Percentiles rank a stretch among this genome's conserved stretches.
These are phyloP conservation scores for Backusella australiensis DNA, from an alignment of 192 early-diverging fungal genomes.

Conservation along the genomic window DNA sequence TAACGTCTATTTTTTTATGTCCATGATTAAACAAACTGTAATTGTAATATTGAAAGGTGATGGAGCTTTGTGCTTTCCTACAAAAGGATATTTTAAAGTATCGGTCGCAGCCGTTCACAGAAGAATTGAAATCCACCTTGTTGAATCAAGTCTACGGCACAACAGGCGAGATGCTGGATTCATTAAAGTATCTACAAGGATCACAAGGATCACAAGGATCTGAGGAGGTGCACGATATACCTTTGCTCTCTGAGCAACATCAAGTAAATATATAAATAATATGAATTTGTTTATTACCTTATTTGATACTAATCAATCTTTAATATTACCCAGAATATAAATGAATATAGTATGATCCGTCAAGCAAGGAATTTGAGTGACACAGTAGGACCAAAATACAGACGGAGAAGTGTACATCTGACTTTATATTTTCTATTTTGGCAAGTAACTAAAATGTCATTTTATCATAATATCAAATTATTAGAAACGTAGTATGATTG, in stretches of 20 bases:
- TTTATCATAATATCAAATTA: neutral
- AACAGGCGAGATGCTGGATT: neutral
- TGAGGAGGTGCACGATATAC: neutral
- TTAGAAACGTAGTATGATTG: conserved; percentile 16
- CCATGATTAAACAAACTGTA: neutral
- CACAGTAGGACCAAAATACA: neutral
- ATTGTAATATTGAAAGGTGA: neutral
- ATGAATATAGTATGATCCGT: conserved; percentile 13
- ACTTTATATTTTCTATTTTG: conserved; percentile 39
- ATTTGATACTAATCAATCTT: neutral
- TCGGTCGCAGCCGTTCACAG: neutral
- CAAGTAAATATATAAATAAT: neutral
- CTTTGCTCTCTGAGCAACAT: neutral
- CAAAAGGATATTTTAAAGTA: conserved; percentile 2
- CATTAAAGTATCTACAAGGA: neutral
- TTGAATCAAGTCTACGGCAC: neutral
- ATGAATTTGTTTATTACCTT: neutral
- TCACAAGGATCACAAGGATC: neutral
- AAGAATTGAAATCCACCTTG: neutral
- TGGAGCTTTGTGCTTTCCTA: neutral
- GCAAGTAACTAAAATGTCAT: conserved; percentile 18
- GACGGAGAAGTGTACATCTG: conserved; percentile 29
- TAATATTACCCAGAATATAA: conserved; percentile 21
- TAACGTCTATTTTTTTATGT: neutral
- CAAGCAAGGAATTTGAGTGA: conserved; percentile 13